Base-by-base conservation (phyloP, 164 flowering plant genomes). In the Dillenia suffruticosa region DNA sequence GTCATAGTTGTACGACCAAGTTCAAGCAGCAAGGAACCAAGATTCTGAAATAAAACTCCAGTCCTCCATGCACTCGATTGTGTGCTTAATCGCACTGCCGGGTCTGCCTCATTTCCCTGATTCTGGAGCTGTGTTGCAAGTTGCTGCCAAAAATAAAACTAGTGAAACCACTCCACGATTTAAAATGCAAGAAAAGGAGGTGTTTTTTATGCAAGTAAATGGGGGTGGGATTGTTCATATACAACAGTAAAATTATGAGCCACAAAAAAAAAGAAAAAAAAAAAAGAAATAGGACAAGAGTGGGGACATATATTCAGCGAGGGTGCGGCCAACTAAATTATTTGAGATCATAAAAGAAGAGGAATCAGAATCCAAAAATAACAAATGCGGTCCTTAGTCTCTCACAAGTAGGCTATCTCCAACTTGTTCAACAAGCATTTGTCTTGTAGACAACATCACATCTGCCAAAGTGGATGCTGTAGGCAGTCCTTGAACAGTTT, bases 1-100 rank as follows among this genome's bases (percentile, higher is more conserved):
- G 94, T 90, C 94, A 84, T 88, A 51, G 75, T 83, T 68, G 97
- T 75, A 14, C 97, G 93, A 56, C 97, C 98, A 67, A 93, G 88
- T 74, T 90, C 98, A 58, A 90, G 94, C 16, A 93, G 67, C 71
- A 84, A 65, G 51, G 96, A 85, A 65, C 98, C 97, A 50, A 90
- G 67, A 69, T 86, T 85, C 58, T 87, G 89, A 51, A 88, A 52
- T 17, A 82, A 62, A 58, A 68, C 56, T 67, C 97, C 98, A 44
- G 80, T 58, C 69, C 92, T 81, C 78, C 64, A 54, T 61, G 94
- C 86, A 61, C 51, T 81, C 16, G 84, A 68, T 62, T 93, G 97
- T 32, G 76, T 72, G 60, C 67, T 66, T 44, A 46, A 47, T 49
- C 97, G 78, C 49, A 59, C 78, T 12, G 68, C 44, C 1, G 87